A percentile compares a stretch with the other conserved stretches of the same genome.
Evolutionary conservation across 2,329 filamentous ascomycete species (phyloP).

Genomic region (Beauveria brongniartii): DNA sequence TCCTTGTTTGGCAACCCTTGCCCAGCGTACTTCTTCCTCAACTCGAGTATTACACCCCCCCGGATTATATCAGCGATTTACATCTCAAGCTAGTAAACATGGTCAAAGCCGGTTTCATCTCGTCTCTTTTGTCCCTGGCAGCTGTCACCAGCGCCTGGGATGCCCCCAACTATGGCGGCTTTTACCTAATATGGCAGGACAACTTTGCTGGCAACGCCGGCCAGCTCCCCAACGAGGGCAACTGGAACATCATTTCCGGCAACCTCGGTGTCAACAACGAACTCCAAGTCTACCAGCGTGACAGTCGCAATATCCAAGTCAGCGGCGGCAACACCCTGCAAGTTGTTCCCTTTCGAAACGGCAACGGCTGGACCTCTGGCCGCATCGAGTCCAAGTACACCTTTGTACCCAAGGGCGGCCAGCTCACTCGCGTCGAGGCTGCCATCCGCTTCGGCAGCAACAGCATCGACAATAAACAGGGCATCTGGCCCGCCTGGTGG

Average conservation of each 20-base stretch:
- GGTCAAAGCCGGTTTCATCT: slow-evolving; percentile 16
- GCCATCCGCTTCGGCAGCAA: slow-evolving; percentile 39
- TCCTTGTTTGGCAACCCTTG: neutral
- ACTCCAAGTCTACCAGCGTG: slow-evolving; percentile 39
- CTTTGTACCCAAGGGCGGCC: slow-evolving; percentile 38
- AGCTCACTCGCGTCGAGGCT: slow-evolving; percentile 38
- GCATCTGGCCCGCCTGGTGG: slow-evolving; percentile 54
- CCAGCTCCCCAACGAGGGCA: slow-evolving; percentile 23
- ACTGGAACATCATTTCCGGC: slow-evolving; percentile 34
- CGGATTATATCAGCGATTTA: neutral
- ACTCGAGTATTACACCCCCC: neutral
- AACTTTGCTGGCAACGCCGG: slow-evolving; percentile 31
- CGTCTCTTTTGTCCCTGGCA: slow-evolving; percentile 22
- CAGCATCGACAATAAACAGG: slow-evolving; percentile 35
- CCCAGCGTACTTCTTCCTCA: neutral
- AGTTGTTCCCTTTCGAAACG: slow-evolving; percentile 37
- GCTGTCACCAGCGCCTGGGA: slow-evolving; percentile 27
- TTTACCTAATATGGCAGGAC: slow-evolving; percentile 34
- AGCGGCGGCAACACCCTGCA: slow-evolving; percentile 43
- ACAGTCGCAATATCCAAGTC: slow-evolving; percentile 39
- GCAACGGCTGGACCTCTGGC: slow-evolving; percentile 43
- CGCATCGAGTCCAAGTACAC: slow-evolving; percentile 43
- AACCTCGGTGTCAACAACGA: slow-evolving; percentile 44
- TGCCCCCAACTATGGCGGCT: slow-evolving; percentile 32
- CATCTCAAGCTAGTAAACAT: slow-evolving; percentile 14